phyloP scores from a whole-genome alignment of 257 asterid species.

The Coffea canephora region DNA sequence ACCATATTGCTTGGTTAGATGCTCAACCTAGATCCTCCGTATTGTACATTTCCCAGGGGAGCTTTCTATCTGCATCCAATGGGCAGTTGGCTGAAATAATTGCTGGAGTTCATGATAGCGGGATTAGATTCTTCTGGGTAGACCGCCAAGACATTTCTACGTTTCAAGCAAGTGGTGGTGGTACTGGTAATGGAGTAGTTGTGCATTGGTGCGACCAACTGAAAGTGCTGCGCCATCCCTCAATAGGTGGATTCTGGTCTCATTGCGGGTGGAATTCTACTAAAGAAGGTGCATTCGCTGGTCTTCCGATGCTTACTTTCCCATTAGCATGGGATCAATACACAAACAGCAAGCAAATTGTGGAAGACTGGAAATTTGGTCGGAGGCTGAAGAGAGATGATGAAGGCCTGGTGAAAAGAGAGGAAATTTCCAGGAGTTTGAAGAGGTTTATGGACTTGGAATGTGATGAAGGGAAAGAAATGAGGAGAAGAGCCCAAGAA shows the following conservation, averaged over 20 bases:
- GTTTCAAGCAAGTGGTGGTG: constrained; percentile 10
- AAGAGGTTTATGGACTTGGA: constrained; percentile 45
- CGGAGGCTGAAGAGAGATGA: constrained; percentile 42
- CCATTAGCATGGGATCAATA: constrained; percentile 49
- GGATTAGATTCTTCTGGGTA: constrained; percentile 52
- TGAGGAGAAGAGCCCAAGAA: constrained; percentile 29
- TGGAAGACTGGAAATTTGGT: constrained; percentile 59
- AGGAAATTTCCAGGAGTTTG: constrained; percentile 27
- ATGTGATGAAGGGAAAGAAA: constrained; percentile 30
- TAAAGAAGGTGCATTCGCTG: constrained; percentile 42
- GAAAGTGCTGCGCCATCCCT: constrained; percentile 47
- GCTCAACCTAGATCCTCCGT: constrained; percentile 62
- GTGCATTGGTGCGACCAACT: constrained; percentile 69
- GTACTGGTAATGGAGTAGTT: constrained; percentile 29
- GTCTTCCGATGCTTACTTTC: constrained; percentile 48
- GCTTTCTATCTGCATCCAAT: constrained; percentile 55
- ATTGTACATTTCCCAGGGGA: constrained; percentile 62
- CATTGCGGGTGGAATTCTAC: constrained; percentile 84
- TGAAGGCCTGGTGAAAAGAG: constrained; percentile 23
- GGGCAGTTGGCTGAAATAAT: constrained; percentile 46
- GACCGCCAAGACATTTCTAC: constrained; percentile 30
- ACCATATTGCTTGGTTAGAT: constrained; percentile 55
- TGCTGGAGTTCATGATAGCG: constrained; percentile 32
- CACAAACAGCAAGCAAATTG: constrained; percentile 46
- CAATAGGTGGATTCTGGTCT: constrained; percentile 56